phyloP scores from a whole-genome alignment of 73 alveolate genomes.

The Diophrys appendiculata region DNA sequence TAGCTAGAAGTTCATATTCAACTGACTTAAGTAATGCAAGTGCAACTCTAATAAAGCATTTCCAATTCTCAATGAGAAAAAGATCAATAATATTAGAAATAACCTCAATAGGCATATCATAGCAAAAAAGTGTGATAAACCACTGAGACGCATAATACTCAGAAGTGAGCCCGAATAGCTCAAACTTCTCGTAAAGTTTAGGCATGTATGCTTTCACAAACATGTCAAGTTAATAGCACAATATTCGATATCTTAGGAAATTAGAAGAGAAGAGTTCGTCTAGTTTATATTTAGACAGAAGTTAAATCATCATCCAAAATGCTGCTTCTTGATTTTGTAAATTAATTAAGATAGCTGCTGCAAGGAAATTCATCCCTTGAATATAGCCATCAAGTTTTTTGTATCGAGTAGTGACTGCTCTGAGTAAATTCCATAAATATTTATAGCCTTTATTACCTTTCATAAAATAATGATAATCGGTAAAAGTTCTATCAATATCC shows the following conservation, averaged over 20 bases:
- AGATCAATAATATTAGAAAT: slow-evolving; percentile 29
- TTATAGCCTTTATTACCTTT: not conserved
- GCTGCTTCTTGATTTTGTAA: slow-evolving; percentile 52
- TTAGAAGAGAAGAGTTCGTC: slow-evolving; percentile 34
- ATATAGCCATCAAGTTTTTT: slow-evolving; percentile 26
- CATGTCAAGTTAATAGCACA: slow-evolving; percentile 44
- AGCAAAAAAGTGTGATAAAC: slow-evolving; percentile 55
- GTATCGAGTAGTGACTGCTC: not conserved
- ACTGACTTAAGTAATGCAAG: slow-evolving; percentile 30
- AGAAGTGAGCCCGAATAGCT: slow-evolving; percentile 19
- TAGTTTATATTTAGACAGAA: slow-evolving; percentile 36
- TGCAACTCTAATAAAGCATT: slow-evolving; percentile 35
- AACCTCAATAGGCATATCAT: slow-evolving; percentile 48
- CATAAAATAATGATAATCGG: not conserved
- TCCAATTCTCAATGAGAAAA: slow-evolving; percentile 40
- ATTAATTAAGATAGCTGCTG: slow-evolving; percentile 39
- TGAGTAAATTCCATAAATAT: not conserved
- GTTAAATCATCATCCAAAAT: slow-evolving; percentile 56
- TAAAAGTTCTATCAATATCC: not conserved
- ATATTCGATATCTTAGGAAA: slow-evolving; percentile 14
- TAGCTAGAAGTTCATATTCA: slow-evolving; percentile 9
- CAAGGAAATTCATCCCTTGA: slow-evolving; percentile 65
- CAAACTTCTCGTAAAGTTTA: slow-evolving; percentile 35
- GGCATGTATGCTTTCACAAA: slow-evolving; percentile 48
- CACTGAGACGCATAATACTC: slow-evolving; percentile 52